Base-by-base conservation (phyloP, 78 protist species). In the Dictyostelium brefeldianum region DNA sequence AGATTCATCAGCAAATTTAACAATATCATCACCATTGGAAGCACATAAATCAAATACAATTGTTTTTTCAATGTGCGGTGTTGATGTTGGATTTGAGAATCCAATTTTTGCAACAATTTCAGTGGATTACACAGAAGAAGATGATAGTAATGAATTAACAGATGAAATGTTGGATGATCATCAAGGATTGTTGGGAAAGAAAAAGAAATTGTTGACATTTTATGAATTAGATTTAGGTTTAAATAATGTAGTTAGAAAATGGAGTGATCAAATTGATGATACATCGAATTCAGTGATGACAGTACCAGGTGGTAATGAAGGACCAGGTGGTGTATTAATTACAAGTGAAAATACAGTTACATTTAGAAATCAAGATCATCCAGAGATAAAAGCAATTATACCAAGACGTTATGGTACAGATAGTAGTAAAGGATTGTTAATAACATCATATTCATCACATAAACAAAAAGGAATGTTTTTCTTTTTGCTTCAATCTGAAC, bases 181-280 rank as follows among this genome's bases (percentile, higher is more conserved):
- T 50, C 96, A 95, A 7, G 73, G 29, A 11, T 36, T 36, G 2
- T 29, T 25, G 0, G 89, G 43, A 62, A 62, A 62, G 0, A 14
- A 81, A 11, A 73, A 53, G 51, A 97, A 98, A 95, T n/a, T 59
- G 25, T 84, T 99, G 48, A 64, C 97, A 15, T 98, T 50, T 81
- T 99, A 99, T 73, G 99, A 99, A 94, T 97, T 99, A 65, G 99
- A 99, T 78, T 95, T 99, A 18, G 99, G 99, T 29, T 95, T 99
- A 31, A 99, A 99, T 82, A 99, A 98, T 95, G 99, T 99, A 1
- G 96, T 97, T 27, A 84, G 98, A 77, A 96, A 97, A 69, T 57
- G 83, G 96, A 53, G 93, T 53, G 97, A 95, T 5, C 84, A 89
- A 5, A 80, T 98, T 15, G 98, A 95, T 36, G 81, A 75, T 0